A percentile compares a stretch with the other conserved stretches of the same genome.
These are phyloP conservation scores for Lodderomyces beijingensis DNA, from an alignment of 1,139 yeast genomes.

Conservation along the genomic window DNA sequence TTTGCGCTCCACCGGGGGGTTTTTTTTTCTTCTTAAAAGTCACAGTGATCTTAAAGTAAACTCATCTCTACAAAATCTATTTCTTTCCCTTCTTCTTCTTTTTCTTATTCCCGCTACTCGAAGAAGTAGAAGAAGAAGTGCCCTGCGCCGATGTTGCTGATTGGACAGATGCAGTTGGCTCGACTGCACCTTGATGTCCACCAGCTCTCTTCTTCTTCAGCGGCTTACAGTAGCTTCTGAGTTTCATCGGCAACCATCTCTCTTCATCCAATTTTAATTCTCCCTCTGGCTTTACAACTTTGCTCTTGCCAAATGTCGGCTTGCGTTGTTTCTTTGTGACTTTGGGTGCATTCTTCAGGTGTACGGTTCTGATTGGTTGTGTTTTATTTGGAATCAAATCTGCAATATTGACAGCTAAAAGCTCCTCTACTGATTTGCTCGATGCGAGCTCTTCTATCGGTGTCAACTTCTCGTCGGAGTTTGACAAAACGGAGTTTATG, in stretches of 20 bases:
- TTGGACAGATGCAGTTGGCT: conserved; percentile 21
- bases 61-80: too few species aligned
- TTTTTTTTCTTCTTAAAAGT: too few species aligned
- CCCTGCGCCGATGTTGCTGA: conserved; percentile 10
- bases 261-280: conserved; percentile 45
- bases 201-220: conserved; percentile 64
- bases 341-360: conserved; percentile 9
- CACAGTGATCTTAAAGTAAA: too few species aligned
- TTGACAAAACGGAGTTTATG: conserved; percentile 26
- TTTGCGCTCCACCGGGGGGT: too few species aligned
- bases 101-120: conserved; percentile 1
- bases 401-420: conserved; percentile 25
- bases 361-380: conserved; percentile 6
- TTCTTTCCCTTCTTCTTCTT: conserved; percentile 6
- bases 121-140: not conserved
- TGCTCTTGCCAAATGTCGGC: conserved; percentile 37
- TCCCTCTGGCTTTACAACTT: conserved; percentile 28
- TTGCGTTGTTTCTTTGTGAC: conserved; percentile 21
- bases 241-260: conserved; percentile 88
- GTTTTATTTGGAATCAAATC: conserved; percentile 15
- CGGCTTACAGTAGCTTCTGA: conserved; percentile 79
- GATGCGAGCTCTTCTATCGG: conserved; percentile 33
- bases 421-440: conserved; percentile 20
- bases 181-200: conserved; percentile 65
- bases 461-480: conserved; percentile 22